phyloP scores from a whole-genome alignment of 2,329 filamentous ascomycete species.

The Ceratocystis lukuohia region DNA sequence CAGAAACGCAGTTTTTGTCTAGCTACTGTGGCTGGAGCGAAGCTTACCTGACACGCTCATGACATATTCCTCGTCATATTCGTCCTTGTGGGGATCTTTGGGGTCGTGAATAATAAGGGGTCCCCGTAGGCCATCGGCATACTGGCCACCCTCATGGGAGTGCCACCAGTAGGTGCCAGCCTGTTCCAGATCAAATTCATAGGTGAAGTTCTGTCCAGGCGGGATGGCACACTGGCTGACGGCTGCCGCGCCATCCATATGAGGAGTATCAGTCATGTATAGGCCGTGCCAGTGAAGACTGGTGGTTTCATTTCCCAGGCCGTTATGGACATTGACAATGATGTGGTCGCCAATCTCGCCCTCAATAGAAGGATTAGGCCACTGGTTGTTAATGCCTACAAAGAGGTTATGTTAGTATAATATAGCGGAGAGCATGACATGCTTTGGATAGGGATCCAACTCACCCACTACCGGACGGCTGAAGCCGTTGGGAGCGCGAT shows the following conservation, averaged over 20 bases:
- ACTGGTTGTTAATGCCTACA: slow-evolving; percentile 28
- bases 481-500: slow-evolving; percentile 18
- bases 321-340: slow-evolving; percentile 37
- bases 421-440: background rate
- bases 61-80: slow-evolving; percentile 40
- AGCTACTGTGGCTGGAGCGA: background rate
- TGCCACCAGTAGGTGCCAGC: slow-evolving; percentile 36
- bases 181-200: slow-evolving; percentile 35
- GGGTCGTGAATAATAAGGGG: slow-evolving; percentile 42
- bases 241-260: slow-evolving; percentile 46
- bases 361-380: slow-evolving; percentile 12
- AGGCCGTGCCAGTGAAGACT: slow-evolving; percentile 47
- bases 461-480: slow-evolving; percentile 20
- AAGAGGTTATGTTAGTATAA: background rate
- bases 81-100: slow-evolving; percentile 31
- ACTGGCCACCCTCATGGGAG: slow-evolving; percentile 31
- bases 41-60: slow-evolving; percentile 33
- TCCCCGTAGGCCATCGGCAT: slow-evolving; percentile 44
- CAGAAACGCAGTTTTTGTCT: background rate
- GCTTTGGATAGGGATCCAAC: background rate
- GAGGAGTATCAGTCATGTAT: slow-evolving; percentile 37
- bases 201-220: slow-evolving; percentile 39
- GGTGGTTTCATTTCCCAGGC: slow-evolving; percentile 39
- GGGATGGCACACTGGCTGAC: slow-evolving; percentile 43
- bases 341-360: slow-evolving; percentile 30